Evolutionary conservation across 2,329 filamentous ascomycete genomes (phyloP).

Genomic region (Pestalotiopsis sp.): DNA sequence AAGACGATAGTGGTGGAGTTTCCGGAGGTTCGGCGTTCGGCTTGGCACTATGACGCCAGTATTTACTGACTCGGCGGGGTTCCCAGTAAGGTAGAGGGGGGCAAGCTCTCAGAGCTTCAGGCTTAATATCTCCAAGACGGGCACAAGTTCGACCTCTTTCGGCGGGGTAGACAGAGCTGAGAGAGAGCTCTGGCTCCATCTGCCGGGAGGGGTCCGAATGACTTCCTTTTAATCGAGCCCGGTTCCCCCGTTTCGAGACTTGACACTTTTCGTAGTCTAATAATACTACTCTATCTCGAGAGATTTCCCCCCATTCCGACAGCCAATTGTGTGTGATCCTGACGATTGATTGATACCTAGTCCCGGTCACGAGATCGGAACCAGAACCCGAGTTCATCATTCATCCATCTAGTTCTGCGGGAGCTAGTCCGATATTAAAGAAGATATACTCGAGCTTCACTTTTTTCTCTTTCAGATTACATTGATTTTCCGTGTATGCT

Average conservation of each 20-base stretch:
- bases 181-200: background rate
- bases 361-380: background rate
- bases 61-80: background rate
- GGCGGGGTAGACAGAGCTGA: constrained; percentile 2
- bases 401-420: background rate
- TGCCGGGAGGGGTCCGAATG: constrained; percentile 10
- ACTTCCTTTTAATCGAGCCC: background rate
- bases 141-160: background rate
- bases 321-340: background rate
- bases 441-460: background rate
- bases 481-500: background rate
- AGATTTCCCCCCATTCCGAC: background rate
- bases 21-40: constrained; percentile 12
- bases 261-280: background rate
- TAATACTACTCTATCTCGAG: background rate
- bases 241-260: background rate
- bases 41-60: constrained; percentile 11
- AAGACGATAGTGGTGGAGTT: background rate
- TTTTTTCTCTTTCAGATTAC: background rate
- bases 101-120: background rate
- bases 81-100: background rate
- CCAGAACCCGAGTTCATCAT: background rate
- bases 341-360: background rate
- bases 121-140: constrained; percentile 9
- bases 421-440: background rate